Percentiles rank a stretch among this genome's conserved stretches.
These are phyloP conservation scores for Phytophthora hibernalis DNA, from an alignment of 352 stramenopile genomes.

Conservation along the genomic window DNA sequence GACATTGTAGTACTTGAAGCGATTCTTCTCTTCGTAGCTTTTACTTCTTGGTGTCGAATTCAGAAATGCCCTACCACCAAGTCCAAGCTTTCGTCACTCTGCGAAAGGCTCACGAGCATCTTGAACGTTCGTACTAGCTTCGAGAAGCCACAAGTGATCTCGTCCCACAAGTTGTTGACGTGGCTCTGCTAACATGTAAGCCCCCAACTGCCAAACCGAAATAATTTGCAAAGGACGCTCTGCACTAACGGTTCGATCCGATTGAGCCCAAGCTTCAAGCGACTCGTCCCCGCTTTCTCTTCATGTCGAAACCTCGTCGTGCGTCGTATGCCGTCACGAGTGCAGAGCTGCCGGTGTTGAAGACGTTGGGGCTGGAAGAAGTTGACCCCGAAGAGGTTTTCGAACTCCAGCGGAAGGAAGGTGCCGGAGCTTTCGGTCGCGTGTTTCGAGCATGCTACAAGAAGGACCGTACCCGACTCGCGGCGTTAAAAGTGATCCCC, in stretches of 20 bases:
- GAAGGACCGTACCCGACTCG: slow-evolving; percentile 42
- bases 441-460: slow-evolving; percentile 75
- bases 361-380: slow-evolving; percentile 63
- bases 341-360: slow-evolving; percentile 46
- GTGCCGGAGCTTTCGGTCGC: slow-evolving; percentile 69
- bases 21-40: neutral
- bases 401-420: slow-evolving; percentile 79
- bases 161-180: slow-evolving; percentile 20
- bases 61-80: slow-evolving; percentile 19
- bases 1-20: slow-evolving; percentile 17
- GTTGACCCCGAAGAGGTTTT: slow-evolving; percentile 74
- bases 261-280: neutral
- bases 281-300: slow-evolving; percentile 29
- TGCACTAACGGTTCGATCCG: slow-evolving; percentile 17
- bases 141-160: slow-evolving; percentile 10
- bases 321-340: slow-evolving; percentile 40
- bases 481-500: slow-evolving; percentile 79
- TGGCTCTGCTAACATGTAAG: neutral
- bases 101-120: neutral
- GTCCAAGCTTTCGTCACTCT: neutral
- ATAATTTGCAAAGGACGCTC: slow-evolving; percentile 15
- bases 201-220: slow-evolving; percentile 28
- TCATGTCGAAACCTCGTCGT: slow-evolving; percentile 33
- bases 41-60: slow-evolving; percentile 66
- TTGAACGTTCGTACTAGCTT: neutral